Percentiles rank a stretch among this genome's conserved stretches.
Conservation (phyloP, 805 yeast genomes). For the Candida boleticola region DNA sequence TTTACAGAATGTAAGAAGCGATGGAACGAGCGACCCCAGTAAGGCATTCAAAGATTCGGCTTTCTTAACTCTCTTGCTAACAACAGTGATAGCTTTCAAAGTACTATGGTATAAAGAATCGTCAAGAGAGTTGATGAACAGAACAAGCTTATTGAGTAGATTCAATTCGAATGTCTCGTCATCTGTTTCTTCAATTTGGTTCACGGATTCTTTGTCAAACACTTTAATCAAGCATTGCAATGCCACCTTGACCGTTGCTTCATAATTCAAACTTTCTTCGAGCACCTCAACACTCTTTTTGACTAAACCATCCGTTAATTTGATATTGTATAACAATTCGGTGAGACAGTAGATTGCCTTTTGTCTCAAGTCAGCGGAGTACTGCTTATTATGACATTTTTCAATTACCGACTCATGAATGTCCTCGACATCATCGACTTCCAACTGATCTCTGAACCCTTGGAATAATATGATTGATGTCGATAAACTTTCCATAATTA, state of each 20-base stretch:
- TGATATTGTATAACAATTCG: conserved; percentile 14
- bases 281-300: conserved; percentile 14
- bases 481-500: conserved; percentile 26
- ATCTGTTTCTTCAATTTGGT: neutral
- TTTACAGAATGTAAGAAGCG: neutral
- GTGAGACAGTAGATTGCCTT: conserved; percentile 23
- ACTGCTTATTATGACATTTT: conserved; percentile 20
- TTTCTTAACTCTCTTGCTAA: neutral
- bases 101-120: neutral
- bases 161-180: neutral
- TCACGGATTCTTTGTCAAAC: conserved; percentile 10
- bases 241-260: conserved; percentile 23
- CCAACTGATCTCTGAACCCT: conserved; percentile 7
- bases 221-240: conserved; percentile 23
- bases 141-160: neutral
- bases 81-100: neutral
- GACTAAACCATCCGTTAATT: conserved; percentile 9
- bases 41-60: neutral
- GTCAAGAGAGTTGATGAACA: conserved; percentile 3
- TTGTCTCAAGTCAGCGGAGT: conserved; percentile 30
- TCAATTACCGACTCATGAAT: conserved; percentile 17
- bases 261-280: conserved; percentile 22
- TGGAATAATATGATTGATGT: conserved; percentile 18
- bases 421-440: conserved; percentile 3
- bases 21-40: neutral